Base-by-base conservation (phyloP, 1,139 yeast species). In the Saccharomyces hybrid region DNA sequence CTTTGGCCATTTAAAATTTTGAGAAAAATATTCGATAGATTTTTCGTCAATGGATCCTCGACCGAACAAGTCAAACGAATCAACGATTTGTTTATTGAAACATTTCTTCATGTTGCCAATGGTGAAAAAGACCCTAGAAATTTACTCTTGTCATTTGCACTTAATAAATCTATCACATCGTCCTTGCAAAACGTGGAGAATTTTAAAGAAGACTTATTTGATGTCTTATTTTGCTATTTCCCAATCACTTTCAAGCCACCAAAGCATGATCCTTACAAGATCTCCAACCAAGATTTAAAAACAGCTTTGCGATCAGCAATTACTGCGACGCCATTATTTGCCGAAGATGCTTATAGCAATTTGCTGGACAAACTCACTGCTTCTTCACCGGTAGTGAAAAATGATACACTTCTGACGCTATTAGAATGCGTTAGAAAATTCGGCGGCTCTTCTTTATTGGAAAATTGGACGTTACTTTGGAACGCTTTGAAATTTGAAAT, bases 241-340 rank as follows among this genome's bases (percentile, higher is more conserved):
- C 99, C 99, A 4, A 91, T 95, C 52, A 87, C 97, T 0, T 95
- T 95, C 71, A 85, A 84, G 57, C 97, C 99, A 1, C 96, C 98
- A 1, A 83, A 86, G 56, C 85, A 88, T 66, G 96, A 91, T 68
- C 96, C 96, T 0, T 89, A 90, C 67, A 83, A 84, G 57, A 88
- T 90, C 57, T 82, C 96, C 0, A 80, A 90, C 1, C 79, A 77
- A 1, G 87, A 89, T 53, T 76, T 93, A 60, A 89, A 88, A 64
- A 49, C 64, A 7, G 77, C 81, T 8, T 73, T 93, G 54, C 76
- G 71, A 62, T 59, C 59, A 42, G 86, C 88, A 6, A 77, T 93
- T 48, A 76, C 90, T 0, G 78, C 88, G 2, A 87, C 83, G 53
- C 73, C 82, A 1, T 63, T 75, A 6, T 87, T 84, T 69, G 90